These are phyloP conservation scores for Acanthamoeba culbertsoni DNA, from an alignment of 208 protist species.

Conservation along the genomic window DNA sequence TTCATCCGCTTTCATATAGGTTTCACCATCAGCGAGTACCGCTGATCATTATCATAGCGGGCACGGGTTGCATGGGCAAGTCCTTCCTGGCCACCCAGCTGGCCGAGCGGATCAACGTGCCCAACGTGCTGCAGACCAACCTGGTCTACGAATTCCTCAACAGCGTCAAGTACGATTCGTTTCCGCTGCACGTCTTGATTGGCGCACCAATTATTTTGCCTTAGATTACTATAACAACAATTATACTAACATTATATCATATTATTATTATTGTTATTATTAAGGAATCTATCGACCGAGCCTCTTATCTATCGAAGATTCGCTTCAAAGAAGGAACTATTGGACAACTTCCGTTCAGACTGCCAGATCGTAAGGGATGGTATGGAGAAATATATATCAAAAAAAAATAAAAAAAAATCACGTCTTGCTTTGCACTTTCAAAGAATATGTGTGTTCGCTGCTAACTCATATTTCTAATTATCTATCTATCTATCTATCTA, in stretches of 20 bases:
- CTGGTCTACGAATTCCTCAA: conserved; percentile 78
- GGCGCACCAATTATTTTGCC: not conserved
- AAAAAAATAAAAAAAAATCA: no score
- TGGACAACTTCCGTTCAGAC: not conserved
- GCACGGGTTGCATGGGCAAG: conserved; percentile 79
- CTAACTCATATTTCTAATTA: no score
- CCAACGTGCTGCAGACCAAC: conserved; percentile 80
- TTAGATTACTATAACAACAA: not conserved
- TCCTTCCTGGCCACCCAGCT: conserved; percentile 78
- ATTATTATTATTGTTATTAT: not conserved
- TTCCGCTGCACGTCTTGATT: not conserved
- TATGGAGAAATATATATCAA: not conserved
- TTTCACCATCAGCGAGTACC: conserved; percentile 81
- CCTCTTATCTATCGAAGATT: conserved; percentile 33
- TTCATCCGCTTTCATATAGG: not conserved
- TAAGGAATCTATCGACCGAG: not conserved
- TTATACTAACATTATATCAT: not conserved
- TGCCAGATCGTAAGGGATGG: conserved; percentile 39
- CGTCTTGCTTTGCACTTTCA: no score
- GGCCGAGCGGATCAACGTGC: conserved; percentile 81
- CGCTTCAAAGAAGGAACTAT: conserved; percentile 6
- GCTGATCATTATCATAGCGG: conserved; percentile 79
- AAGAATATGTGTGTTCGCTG: no score
- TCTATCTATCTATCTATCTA: no score
- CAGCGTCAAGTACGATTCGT: not conserved